A percentile compares a stretch with the other conserved stretches of the same genome.
phyloP scores from a whole-genome alignment of 2,329 filamentous ascomycete species.

The Colletotrichum sp. region DNA sequence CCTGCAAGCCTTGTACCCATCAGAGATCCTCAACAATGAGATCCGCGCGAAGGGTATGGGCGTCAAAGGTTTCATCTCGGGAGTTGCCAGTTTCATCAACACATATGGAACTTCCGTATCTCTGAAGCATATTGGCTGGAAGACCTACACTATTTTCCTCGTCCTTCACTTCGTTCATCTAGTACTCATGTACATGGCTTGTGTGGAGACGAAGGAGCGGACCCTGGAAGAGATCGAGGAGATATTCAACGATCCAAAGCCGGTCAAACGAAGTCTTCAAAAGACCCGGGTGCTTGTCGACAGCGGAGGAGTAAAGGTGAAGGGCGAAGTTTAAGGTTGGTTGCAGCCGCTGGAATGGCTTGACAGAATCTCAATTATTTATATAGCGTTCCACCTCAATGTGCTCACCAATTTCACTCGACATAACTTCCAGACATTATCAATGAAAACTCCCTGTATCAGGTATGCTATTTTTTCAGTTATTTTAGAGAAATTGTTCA shows the following conservation, averaged over 20 bases:
- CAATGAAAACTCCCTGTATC: too few relatives aligned
- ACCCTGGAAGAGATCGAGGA: conserved; percentile 62
- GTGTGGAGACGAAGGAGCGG: conserved; percentile 55
- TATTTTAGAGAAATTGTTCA: rapidly evolving
- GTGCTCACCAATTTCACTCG: too few relatives aligned
- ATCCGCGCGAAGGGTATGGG: conserved; percentile 42
- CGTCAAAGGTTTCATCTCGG: conserved; percentile 46
- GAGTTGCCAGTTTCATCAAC: conserved; percentile 35
- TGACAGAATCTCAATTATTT: too few relatives aligned
- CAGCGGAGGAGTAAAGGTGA: conserved; percentile 16
- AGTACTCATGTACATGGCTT: conserved; percentile 19
- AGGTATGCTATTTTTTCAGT: too few relatives aligned
- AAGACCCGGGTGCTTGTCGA: conserved; percentile 17
- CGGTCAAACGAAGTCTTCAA: conserved; percentile 22
- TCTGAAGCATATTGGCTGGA: conserved; percentile 45
- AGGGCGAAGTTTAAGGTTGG: too few relatives aligned
- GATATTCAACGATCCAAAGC: conserved; percentile 52
- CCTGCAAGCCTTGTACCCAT: conserved; percentile 45
- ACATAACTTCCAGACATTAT: too few relatives aligned
- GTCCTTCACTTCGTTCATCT: conserved; percentile 41
- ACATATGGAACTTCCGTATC: conserved; percentile 45
- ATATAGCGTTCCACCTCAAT: too few relatives aligned
- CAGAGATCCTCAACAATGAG: conserved; percentile 39
- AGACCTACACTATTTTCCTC: conserved; percentile 48
- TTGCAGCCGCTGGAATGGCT: too few relatives aligned